Evolutionary conservation across 2,329 filamentous ascomycete species (phyloP).

Genomic region (Pseudogymnoascus sp.): DNA sequence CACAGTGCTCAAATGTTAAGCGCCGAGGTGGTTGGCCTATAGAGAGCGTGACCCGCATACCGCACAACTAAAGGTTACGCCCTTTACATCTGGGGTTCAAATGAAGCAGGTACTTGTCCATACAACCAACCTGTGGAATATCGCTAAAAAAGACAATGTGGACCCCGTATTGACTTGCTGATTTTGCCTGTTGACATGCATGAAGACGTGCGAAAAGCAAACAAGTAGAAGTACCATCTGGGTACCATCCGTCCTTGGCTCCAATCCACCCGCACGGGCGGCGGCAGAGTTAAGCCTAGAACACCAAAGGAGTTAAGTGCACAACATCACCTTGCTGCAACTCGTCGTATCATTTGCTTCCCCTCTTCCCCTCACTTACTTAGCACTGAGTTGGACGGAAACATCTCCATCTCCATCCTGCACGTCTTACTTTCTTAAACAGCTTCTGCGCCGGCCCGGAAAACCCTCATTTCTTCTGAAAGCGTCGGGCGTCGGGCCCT

Average conservation of each 20-base stretch:
- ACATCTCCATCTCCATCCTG: conserved; percentile 7
- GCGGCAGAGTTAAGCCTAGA: conserved; percentile 7
- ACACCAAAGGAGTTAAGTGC: conserved; percentile 6
- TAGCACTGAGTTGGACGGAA: neutral
- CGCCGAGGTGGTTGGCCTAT: neutral
- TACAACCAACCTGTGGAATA: neutral
- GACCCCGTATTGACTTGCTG: neutral
- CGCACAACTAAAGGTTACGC: neutral
- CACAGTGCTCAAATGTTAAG: neutral
- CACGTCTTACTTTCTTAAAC: conserved; percentile 10
- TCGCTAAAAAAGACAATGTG: neutral
- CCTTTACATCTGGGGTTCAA: neutral
- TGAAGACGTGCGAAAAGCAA: neutral
- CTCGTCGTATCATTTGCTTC: conserved; percentile 9
- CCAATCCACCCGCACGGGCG: conserved; percentile 8
- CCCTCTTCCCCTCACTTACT: conserved; percentile 4
- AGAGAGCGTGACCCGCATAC: neutral
- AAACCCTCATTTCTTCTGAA: neutral
- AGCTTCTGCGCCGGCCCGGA: conserved; percentile 6
- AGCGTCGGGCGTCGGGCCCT: neutral
- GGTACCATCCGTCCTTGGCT: conserved; percentile 4
- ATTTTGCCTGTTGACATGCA: neutral
- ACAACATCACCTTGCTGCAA: conserved; percentile 7
- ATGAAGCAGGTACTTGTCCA: neutral
- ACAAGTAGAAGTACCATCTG: neutral